Base-by-base conservation (phyloP, 768 basidiomycete species). In the Leccinum imitatum region DNA sequence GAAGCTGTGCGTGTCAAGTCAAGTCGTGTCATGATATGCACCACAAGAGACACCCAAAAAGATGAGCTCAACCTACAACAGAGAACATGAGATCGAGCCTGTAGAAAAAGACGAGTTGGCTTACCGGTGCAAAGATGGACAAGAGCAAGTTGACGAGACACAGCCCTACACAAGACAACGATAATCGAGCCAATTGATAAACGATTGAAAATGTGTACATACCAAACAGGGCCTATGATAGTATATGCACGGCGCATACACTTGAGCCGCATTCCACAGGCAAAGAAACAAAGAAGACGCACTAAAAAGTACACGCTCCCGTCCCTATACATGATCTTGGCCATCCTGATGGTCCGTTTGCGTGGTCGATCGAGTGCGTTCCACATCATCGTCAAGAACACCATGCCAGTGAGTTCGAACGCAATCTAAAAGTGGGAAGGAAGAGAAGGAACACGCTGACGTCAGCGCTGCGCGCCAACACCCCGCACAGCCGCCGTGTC, bases 301-400 rank as follows among this genome's bases (percentile, higher is more conserved):
- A 56, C 48, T 9, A 72, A 71, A 13, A 74, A 59, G 52, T 74
- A 67, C 33, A 63, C 17, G 27, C 64, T 62, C 6, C 71, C 71
- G 30, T 74, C 71, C 19, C 71, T 61, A 31, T 31, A 31, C 30
- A 31, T 30, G 30, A 31, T 3, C 3, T 31, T 31, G 31, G 64
- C 37, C 69, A 74, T 68, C 47, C 53, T 33, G 11, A 30, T 39
- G 35, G 62, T 30, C 17, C 58, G 30, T 30, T 30, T 30, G 30
- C 30, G 30, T 2, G 30, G 41, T 30, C 27, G 8, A 30, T 30
- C 27, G 27, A 30, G 30, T 30, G 30, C 30, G 8, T 30, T 30
- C 9, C 30, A 30, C 30, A 30, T 30, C 30, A 8, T 30, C 30
- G 8, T 30, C 30, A 30, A 7, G 52, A 75, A 76, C 8, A 76